Conservation (phyloP, 2,329 filamentous ascomycete species). For the Claviceps purpurea region DNA sequence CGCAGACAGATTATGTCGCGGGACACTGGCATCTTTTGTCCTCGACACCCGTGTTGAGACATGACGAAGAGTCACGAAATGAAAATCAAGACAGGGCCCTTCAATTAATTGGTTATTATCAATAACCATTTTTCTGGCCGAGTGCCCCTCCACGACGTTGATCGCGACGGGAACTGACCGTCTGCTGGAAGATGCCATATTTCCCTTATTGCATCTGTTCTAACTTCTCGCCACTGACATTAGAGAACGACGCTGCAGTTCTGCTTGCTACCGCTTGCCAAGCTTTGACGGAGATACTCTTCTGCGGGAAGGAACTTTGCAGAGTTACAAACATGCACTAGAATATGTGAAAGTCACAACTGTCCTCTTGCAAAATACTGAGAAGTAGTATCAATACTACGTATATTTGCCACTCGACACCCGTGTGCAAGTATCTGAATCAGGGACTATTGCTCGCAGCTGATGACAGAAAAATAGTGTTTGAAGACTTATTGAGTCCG, state of each 20-base stretch:
- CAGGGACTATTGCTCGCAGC: background rate
- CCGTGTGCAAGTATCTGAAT: constrained; percentile 36
- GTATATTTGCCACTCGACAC: constrained; percentile 52
- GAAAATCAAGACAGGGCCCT: constrained; percentile 43
- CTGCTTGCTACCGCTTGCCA: constrained; percentile 55
- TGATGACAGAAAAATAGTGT: constrained; percentile 35
- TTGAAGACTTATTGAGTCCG: constrained; percentile 50
- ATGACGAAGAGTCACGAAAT: constrained; percentile 51
- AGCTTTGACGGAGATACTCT: constrained; percentile 46
- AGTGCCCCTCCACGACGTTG: constrained; percentile 40
- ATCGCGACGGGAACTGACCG: constrained; percentile 48
- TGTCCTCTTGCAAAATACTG: constrained; percentile 38
- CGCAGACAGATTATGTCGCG: constrained; percentile 7
- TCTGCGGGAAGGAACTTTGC: constrained; percentile 41
- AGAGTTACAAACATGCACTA: constrained; percentile 42
- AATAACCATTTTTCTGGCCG: constrained; percentile 37
- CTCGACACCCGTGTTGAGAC: constrained; percentile 44
- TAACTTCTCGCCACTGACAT: constrained; percentile 47
- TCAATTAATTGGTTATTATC: constrained; percentile 3
- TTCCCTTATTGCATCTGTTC: constrained; percentile 64
- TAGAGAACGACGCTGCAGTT: constrained; percentile 52
- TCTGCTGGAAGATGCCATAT: constrained; percentile 55
- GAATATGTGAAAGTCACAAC: constrained; percentile 35
- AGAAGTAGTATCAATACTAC: constrained; percentile 40
- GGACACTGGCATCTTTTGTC: constrained; percentile 53